A percentile compares a stretch with the other conserved stretches of the same genome.
These are phyloP conservation scores for Amylostereum areolatum DNA, from an alignment of 1,284 basidiomycete species.

Conservation along the genomic window DNA sequence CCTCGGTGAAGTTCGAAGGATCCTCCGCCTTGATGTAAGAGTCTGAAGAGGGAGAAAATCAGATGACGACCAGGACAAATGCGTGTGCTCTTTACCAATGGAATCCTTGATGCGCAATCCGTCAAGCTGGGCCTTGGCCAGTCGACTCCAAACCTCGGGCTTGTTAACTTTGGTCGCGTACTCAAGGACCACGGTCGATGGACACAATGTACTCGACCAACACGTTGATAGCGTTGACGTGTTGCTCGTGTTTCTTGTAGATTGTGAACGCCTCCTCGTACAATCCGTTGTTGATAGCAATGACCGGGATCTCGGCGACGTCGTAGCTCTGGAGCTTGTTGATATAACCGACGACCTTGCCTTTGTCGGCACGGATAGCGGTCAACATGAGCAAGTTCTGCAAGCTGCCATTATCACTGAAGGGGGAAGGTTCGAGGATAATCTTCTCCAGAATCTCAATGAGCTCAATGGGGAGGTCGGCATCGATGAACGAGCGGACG, in stretches of 20 bases:
- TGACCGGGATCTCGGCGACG: constrained; percentile 90
- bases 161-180: constrained; percentile 97
- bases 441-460: constrained; percentile 99
- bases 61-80: too few relatives aligned
- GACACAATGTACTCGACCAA: constrained; percentile 98
- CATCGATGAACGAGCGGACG: constrained; percentile 98
- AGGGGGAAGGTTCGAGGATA: constrained; percentile 94
- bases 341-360: constrained; percentile 98
- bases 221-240: constrained; percentile 94
- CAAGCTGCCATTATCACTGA: constrained; percentile 95
- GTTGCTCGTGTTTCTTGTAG: constrained; percentile 92
- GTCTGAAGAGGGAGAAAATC: too few relatives aligned
- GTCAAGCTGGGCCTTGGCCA: constrained; percentile 99
- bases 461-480: constrained; percentile 94
- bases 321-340: constrained; percentile 97
- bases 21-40: constrained; percentile 99
- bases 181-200: constrained; percentile 90
- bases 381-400: constrained; percentile 95
- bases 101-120: constrained; percentile 98
- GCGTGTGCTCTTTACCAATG: too few relatives aligned
- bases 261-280: constrained; percentile 97
- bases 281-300: constrained; percentile 93
- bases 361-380: constrained; percentile 96
- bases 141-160: constrained; percentile 94
- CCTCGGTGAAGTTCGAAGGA: constrained; percentile 91